Evolutionary conservation across 495 filamentous ascomycete genomes (phyloP).

Genomic region (Penicillium lividum): DNA sequence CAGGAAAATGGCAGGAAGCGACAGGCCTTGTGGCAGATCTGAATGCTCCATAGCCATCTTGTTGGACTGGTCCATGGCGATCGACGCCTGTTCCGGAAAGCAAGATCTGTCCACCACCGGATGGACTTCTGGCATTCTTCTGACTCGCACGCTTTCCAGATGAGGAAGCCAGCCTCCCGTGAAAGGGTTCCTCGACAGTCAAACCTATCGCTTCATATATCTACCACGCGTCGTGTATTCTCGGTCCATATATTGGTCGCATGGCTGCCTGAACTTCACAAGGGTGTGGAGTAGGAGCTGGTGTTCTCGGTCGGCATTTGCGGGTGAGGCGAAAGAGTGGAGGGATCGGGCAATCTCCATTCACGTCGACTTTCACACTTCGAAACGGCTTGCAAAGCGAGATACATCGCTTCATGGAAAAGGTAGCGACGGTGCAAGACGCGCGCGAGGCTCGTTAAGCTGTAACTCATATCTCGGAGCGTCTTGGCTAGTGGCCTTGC

Average conservation of each 20-base stretch:
- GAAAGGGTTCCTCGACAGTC: no score
- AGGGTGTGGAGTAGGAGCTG: no score
- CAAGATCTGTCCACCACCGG: not conserved
- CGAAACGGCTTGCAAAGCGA: not conserved
- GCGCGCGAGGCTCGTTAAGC: no score
- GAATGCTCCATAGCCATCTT: not conserved
- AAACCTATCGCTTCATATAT: no score
- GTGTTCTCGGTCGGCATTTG: no score
- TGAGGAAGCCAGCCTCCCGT: not conserved
- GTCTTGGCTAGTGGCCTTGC: no score
- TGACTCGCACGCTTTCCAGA: not conserved
- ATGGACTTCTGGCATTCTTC: not conserved
- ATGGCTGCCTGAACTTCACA: no score
- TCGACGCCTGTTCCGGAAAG: not conserved
- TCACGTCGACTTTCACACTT: slow-evolving; percentile 1
- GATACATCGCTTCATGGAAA: not conserved
- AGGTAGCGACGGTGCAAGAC: no score
- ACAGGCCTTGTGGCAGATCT: not conserved
- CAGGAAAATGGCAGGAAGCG: not conserved
- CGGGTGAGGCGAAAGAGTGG: no score
- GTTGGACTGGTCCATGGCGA: not conserved
- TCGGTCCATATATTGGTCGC: no score
- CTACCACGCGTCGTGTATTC: no score
- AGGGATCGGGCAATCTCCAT: not conserved
- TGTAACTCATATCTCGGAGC: no score